A percentile compares a stretch with the other conserved stretches of the same genome.
phyloP scores from a whole-genome alignment of 2,329 filamentous ascomycete genomes.

The Diaporthe sp. region DNA sequence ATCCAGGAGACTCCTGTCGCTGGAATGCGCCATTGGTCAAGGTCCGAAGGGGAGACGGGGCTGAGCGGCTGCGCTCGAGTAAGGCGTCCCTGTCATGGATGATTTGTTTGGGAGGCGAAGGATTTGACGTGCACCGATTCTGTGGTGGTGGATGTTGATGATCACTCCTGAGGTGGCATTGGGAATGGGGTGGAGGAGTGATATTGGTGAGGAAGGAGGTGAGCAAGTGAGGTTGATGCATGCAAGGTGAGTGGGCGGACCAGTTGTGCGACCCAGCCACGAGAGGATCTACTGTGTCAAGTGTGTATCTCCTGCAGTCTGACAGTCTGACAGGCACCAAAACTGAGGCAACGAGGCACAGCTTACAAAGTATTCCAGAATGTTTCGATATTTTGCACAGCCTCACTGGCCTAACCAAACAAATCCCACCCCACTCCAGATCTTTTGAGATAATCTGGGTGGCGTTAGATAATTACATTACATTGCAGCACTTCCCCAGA shows the following conservation, averaged over 20 bases:
- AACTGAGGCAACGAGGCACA: background rate
- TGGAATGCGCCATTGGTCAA: constrained; percentile 29
- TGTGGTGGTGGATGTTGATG: background rate
- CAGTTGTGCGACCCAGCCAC: background rate
- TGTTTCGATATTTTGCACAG: constrained; percentile 18
- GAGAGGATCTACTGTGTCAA: background rate
- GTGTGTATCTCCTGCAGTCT: background rate
- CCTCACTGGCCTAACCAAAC: background rate
- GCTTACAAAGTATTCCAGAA: constrained; percentile 20
- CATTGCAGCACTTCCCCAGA: background rate
- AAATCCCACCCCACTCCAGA: background rate
- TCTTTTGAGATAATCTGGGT: constrained; percentile 2
- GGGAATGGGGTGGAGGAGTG: background rate
- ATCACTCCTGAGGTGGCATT: constrained; percentile 1
- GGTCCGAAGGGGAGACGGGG: background rate
- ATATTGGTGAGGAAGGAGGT: background rate
- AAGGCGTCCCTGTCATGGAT: background rate
- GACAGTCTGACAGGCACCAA: constrained; percentile 17
- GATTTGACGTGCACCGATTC: background rate
- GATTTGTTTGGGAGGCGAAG: background rate
- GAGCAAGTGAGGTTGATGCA: background rate
- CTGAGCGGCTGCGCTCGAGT: background rate
- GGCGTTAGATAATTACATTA: background rate
- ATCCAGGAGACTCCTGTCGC: constrained; percentile 61
- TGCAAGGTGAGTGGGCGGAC: background rate